Evolutionary conservation across 805 yeast species (phyloP), one percentile per base, ranked within the genome.

Genomic region (Sugiyamaella marilandica): DNA sequence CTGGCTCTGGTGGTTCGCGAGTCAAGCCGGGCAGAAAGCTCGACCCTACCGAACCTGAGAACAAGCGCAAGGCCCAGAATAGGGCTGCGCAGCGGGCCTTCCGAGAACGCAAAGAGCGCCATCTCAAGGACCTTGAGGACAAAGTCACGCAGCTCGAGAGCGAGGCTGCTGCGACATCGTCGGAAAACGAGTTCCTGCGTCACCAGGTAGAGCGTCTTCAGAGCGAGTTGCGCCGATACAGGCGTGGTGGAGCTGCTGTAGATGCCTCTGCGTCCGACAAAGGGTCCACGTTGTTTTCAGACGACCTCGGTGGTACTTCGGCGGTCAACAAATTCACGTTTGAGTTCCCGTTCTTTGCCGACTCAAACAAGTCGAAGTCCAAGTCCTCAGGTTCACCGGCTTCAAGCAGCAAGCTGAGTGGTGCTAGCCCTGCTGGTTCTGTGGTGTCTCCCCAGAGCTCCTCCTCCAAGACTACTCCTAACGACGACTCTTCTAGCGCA

Each of bases 11-110:
- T 13, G 43, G 21, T 14, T 13, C 31, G 14, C 36, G 44, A 26
- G 56, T 51, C 47, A 62, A 60, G 49, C 89, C 94, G 0, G 97
- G 96, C 2, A 77, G 96, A 54, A 90, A 87, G 72, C 91, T 88
- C 0, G 73, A 85, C 49, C 78, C 74, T 13, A 81, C 84, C 8
- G 95, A 89, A 60, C 91, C 95, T 8, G 89, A 85, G 65, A 83
- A 82, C 63, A 92, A 88, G 74, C 77, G 99, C 61, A 89, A 96
- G 13, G 97, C 97, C 1, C 98, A 94, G 71, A 92, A 94, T 69
- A 79, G 98, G 62, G 97, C 97, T 2, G 98, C 98, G n/a, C 99
- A 94, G 70, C 76, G 98, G 51, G 98, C 98, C 5, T 92, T 89
- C 70, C 76, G 98, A 53, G 98, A 94, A 70, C 80, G 98, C 55